Evolutionary conservation across 345 rosid genomes (phyloP).

Genomic region (Citrus maxima): DNA sequence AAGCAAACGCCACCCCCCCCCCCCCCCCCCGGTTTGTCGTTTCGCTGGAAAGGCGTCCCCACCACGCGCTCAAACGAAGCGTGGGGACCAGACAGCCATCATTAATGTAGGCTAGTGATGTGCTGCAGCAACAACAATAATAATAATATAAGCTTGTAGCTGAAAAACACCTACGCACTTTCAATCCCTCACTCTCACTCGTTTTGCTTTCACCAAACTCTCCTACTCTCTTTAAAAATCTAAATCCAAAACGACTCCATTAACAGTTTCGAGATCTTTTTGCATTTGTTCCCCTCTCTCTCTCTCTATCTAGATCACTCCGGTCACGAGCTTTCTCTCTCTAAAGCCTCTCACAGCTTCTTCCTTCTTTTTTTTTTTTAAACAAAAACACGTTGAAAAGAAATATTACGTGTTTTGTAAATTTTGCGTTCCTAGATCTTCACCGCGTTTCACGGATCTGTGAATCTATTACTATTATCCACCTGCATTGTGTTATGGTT

Average conservation of each 20-base stretch:
- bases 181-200: neutral
- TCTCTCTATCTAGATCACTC: neutral
- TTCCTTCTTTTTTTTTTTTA: too few species aligned
- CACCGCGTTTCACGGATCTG: constrained; percentile 76
- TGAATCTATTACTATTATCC: neutral
- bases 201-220: constrained; percentile 3
- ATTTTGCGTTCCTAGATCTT: constrained; percentile 20
- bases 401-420: neutral
- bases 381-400: too few species aligned
- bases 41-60: neutral
- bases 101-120: constrained; percentile 10
- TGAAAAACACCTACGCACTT: neutral
- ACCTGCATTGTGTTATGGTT: constrained; percentile 22
- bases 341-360: neutral
- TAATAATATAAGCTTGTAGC: too few species aligned
- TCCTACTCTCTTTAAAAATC: constrained; percentile 4
- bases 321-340: neutral
- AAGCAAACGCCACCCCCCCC: neutral
- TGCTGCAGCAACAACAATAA: too few species aligned
- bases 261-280: neutral
- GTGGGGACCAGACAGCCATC: constrained; percentile 29
- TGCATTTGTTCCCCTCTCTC: neutral
- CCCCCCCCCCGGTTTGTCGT: constrained; percentile 14
- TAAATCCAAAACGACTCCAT: too few species aligned
- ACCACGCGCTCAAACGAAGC: constrained; percentile 15